These are phyloP conservation scores for Torulaspora indica DNA, from an alignment of 805 yeast species.

Conservation along the genomic window DNA sequence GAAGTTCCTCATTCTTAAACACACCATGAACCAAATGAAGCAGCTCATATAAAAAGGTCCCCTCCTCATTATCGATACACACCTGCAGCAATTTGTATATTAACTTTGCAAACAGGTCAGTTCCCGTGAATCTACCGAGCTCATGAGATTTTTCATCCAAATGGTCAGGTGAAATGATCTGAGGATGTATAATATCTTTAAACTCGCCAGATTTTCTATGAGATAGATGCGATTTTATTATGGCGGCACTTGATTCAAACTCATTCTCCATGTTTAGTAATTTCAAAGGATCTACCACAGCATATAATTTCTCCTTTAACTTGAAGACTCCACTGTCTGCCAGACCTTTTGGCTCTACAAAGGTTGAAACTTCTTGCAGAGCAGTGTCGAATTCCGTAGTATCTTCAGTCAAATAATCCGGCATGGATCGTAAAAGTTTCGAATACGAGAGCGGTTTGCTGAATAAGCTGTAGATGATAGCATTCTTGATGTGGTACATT, in stretches of 20 bases:
- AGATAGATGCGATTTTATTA: slow-evolving; percentile 44
- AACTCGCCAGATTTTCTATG: slow-evolving; percentile 37
- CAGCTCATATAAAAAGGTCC: slow-evolving; percentile 52
- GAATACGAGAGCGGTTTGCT: slow-evolving; percentile 53
- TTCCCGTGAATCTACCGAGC: slow-evolving; percentile 49
- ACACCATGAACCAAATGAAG: slow-evolving; percentile 68
- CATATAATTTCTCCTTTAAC: slow-evolving; percentile 45
- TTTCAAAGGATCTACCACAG: slow-evolving; percentile 55
- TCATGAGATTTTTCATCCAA: slow-evolving; percentile 36
- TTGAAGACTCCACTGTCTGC: slow-evolving; percentile 64
- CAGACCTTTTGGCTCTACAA: slow-evolving; percentile 60
- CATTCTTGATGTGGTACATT: slow-evolving; percentile 34
- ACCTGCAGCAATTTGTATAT: slow-evolving; percentile 53
- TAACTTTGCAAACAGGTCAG: slow-evolving; percentile 50
- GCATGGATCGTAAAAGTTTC: slow-evolving; percentile 38
- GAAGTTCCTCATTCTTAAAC: slow-evolving; percentile 45
- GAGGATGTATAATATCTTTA: slow-evolving; percentile 49
- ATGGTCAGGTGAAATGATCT: slow-evolving; percentile 30
- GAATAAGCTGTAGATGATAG: slow-evolving; percentile 49
- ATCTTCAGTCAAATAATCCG: slow-evolving; percentile 35
- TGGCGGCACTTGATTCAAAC: slow-evolving; percentile 48
- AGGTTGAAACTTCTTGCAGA: slow-evolving; percentile 56
- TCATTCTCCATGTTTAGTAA: slow-evolving; percentile 44
- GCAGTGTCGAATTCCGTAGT: slow-evolving; percentile 43
- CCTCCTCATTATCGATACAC: slow-evolving; percentile 48